These are phyloP conservation scores for Afroboletus lepidellus DNA, from an alignment of 1,284 basidiomycete species.

Conservation along the genomic window DNA sequence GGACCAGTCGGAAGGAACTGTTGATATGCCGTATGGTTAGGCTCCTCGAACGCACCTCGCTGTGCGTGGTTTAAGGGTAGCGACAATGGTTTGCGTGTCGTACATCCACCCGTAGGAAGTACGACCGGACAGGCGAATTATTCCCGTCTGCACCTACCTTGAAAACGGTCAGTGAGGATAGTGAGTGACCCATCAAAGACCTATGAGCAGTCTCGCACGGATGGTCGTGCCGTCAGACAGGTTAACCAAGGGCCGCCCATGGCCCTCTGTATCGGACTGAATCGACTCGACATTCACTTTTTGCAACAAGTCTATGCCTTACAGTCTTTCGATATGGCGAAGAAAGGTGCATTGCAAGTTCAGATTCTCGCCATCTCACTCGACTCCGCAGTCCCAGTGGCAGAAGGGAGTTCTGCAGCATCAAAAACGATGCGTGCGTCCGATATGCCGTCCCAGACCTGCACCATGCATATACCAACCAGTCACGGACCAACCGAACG, in stretches of 20 bases:
- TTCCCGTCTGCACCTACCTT: conserved; percentile 95
- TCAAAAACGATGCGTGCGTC: conserved; percentile 77
- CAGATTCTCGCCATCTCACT: conserved; percentile 79
- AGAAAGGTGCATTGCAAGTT: conserved; percentile 86
- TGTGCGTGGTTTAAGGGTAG: conserved; percentile 77
- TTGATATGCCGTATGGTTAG: conserved; percentile 88
- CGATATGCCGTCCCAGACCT: conserved; percentile 91
- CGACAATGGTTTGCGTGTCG: conserved; percentile 88
- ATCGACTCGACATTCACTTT: conserved; percentile 71
- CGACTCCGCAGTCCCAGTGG: conserved; percentile 29
- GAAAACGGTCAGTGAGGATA: conserved; percentile 14
- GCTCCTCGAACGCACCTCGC: conserved; percentile 52
- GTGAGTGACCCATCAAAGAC: conserved; percentile 22
- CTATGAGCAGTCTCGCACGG: conserved; percentile 70
- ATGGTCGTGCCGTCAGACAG: conserved; percentile 62
- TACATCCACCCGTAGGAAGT: conserved; percentile 92
- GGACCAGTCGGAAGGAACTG: conserved; percentile 95
- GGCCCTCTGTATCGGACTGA: conserved; percentile 41
- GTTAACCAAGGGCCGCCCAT: conserved; percentile 71
- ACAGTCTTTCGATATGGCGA: conserved; percentile 46
- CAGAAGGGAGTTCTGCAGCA: conserved; percentile 45
- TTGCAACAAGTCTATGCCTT: conserved; percentile 57
- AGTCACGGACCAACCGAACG: neutral
- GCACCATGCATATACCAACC: neutral
- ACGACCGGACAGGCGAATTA: conserved; percentile 90